A percentile compares a stretch with the other conserved stretches of the same genome.
Conservation (phyloP, 1,139 yeast species). For the Suhomyces bokatorum region DNA sequence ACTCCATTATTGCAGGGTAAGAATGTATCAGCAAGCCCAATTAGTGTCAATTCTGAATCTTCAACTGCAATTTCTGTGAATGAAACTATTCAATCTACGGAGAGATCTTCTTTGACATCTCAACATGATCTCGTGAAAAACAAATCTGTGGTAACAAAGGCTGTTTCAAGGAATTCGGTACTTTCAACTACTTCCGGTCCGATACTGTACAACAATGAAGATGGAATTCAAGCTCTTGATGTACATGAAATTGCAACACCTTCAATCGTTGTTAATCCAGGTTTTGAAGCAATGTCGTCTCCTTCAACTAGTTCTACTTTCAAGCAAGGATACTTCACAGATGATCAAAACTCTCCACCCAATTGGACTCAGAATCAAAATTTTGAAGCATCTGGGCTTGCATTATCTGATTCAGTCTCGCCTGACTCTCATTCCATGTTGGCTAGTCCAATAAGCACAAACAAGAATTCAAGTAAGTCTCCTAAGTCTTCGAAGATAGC, state of each 20-base stretch:
- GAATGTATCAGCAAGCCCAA: slow-evolving; percentile 28
- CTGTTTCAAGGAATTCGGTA: slow-evolving; percentile 5
- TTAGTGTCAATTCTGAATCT: slow-evolving; percentile 31
- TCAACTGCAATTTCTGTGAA: slow-evolving; percentile 32
- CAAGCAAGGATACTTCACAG: slow-evolving; percentile 17
- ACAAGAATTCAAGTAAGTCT: slow-evolving; percentile 1
- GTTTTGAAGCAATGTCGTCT: slow-evolving; percentile 19
- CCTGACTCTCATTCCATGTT: not conserved
- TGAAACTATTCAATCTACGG: slow-evolving; percentile 36
- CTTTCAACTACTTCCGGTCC: slow-evolving; percentile 1
- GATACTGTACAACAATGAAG: not conserved
- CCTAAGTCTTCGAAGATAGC: slow-evolving; percentile 3
- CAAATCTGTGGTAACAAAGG: slow-evolving; percentile 11
- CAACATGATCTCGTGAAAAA: slow-evolving; percentile 19
- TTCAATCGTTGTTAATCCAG: slow-evolving; percentile 24
- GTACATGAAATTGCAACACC: slow-evolving; percentile 17
- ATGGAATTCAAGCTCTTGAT: not conserved
- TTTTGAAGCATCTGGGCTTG: not conserved
- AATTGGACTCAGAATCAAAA: not conserved
- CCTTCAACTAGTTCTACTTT: slow-evolving; percentile 25
- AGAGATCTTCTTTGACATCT: slow-evolving; percentile 32
- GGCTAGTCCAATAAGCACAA: not conserved
- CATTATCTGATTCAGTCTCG: not conserved
- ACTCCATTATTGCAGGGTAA: slow-evolving; percentile 4
- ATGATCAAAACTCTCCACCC: slow-evolving; percentile 11